phyloP scores from a whole-genome alignment of 176 grass and related monocot species.

The Elaeis guineensis region DNA sequence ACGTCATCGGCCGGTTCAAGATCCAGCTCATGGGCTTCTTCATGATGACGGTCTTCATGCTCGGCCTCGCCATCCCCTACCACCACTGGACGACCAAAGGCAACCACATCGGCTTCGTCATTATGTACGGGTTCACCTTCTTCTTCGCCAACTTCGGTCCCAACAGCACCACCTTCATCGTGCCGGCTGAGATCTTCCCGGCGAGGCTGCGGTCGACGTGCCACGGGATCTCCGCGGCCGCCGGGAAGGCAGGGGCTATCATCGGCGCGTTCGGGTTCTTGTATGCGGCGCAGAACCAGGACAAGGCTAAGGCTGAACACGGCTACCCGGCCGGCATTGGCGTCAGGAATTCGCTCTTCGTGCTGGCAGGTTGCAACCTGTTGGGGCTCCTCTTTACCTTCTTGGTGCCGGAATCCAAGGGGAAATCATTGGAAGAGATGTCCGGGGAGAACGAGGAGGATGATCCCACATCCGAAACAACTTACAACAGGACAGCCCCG shows the following conservation, averaged over 20 bases:
- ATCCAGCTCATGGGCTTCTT: constrained; percentile 37
- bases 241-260: constrained; percentile 54
- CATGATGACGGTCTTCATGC: constrained; percentile 49
- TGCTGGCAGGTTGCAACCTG: constrained; percentile 32
- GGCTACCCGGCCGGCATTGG: constrained; percentile 65
- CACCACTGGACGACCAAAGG: constrained; percentile 45
- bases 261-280: constrained; percentile 61
- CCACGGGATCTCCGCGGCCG: constrained; percentile 49
- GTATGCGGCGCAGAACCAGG: constrained; percentile 51
- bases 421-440: constrained; percentile 50
- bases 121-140: constrained; percentile 29
- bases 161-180: constrained; percentile 51
- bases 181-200: constrained; percentile 65
- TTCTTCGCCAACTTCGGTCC: constrained; percentile 10
- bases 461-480: no score
- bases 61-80: constrained; percentile 40
- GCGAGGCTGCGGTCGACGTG: constrained; percentile 50
- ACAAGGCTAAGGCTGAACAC: constrained; percentile 23
- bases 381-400: constrained; percentile 36
- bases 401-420: constrained; percentile 46
- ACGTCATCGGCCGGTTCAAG: constrained; percentile 32
- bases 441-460: constrained; percentile 43
- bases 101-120: constrained; percentile 36
- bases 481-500: no score
- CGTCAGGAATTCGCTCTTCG: constrained; percentile 52